Conservation (phyloP, 139 green algal genomes). For the Coelastrella sp. region DNA sequence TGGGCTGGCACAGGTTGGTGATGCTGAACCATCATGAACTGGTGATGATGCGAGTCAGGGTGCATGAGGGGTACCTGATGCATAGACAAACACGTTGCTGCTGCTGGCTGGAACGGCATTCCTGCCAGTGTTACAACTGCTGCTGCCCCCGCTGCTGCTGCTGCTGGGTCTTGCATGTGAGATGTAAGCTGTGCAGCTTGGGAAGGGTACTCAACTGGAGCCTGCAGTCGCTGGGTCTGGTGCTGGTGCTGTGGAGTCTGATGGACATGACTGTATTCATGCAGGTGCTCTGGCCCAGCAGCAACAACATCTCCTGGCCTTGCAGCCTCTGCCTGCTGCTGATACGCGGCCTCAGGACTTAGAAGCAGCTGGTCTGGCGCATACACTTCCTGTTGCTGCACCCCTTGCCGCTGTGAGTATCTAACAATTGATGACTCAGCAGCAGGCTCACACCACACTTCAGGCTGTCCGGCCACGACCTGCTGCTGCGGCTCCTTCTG, state of each 20-base stretch:
- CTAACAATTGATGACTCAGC: neutral
- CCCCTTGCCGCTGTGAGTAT: neutral
- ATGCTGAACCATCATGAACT: neutral
- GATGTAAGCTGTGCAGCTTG: too few relatives aligned
- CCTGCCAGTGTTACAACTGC: neutral
- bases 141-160: conserved; percentile 1
- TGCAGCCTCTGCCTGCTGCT: neutral
- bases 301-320: too few relatives aligned
- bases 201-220: too few relatives aligned
- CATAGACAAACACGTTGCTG: neutral
- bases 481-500: neutral
- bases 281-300: too few relatives aligned
- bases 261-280: too few relatives aligned
- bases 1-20: neutral
- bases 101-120: neutral
- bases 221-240: too few relatives aligned
- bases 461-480: neutral
- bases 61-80: neutral
- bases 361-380: too few relatives aligned
- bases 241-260: neutral
- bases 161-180: neutral
- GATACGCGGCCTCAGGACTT: neutral
- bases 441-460: neutral
- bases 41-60: neutral
- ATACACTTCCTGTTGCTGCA: conserved; percentile 1